Evolutionary conservation across 805 yeast species (phyloP).

Genomic region (Hanseniaspora guilliermondii): DNA sequence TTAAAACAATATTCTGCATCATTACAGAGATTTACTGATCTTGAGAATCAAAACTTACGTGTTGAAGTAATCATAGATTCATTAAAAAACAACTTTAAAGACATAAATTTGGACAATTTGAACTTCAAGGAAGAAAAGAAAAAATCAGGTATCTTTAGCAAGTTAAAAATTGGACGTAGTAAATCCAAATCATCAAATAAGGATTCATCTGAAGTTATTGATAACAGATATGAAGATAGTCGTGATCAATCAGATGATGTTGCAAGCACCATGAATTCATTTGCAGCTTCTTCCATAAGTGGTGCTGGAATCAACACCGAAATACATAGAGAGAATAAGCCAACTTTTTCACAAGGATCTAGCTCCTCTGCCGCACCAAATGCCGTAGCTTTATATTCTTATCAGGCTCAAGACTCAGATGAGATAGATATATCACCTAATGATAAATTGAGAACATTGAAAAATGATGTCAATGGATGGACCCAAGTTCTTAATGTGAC

Average conservation of each 20-base stretch:
- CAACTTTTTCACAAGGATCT: constrained; percentile 7
- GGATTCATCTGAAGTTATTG: not conserved
- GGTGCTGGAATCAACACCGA: constrained; percentile 10
- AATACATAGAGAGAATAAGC: constrained; percentile 8
- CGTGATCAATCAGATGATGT: constrained; percentile 16
- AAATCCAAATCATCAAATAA: not conserved
- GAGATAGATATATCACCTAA: constrained; percentile 55
- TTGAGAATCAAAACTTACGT: constrained; percentile 61
- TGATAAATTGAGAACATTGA: constrained; percentile 46
- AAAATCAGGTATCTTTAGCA: constrained; percentile 40
- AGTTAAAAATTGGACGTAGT: constrained; percentile 22
- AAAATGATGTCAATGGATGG: constrained; percentile 85
- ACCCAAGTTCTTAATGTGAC: constrained; percentile 43
- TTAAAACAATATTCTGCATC: constrained; percentile 34
- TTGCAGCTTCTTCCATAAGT: constrained; percentile 14
- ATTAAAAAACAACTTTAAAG: constrained; percentile 65
- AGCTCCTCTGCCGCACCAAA: constrained; percentile 12
- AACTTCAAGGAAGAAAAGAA: constrained; percentile 42
- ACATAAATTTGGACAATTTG: constrained; percentile 48
- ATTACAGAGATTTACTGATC: constrained; percentile 51
- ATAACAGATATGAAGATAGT: not conserved
- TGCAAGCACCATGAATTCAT: constrained; percentile 18
- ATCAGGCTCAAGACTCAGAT: constrained; percentile 58
- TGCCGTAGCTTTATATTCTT: constrained; percentile 49
- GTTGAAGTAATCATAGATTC: constrained; percentile 84